Conservation (phyloP, 1,284 basidiomycete species). For the Trichosporon ovoides region DNA sequence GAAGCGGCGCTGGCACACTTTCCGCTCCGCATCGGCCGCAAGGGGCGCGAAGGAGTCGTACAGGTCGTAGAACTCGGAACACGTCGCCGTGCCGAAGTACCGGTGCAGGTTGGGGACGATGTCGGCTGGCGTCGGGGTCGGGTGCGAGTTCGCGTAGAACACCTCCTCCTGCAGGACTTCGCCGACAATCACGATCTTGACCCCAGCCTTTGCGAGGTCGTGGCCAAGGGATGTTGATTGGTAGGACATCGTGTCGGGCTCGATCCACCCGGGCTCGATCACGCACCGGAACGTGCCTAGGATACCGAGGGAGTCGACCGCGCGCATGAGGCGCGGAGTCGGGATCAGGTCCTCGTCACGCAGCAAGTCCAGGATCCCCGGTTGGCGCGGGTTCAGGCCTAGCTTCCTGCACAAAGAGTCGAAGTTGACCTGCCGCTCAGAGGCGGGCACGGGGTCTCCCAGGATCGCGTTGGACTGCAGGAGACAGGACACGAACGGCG, state of each 20-base stretch:
- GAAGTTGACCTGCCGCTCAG: slow-evolving; percentile 60
- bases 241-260: slow-evolving; percentile 58
- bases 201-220: slow-evolving; percentile 57
- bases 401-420: slow-evolving; percentile 57
- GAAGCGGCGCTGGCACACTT: slow-evolving; percentile 53
- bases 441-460: slow-evolving; percentile 49
- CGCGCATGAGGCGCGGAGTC: slow-evolving; percentile 53
- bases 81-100: slow-evolving; percentile 52
- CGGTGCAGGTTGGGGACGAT: slow-evolving; percentile 58
- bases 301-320: slow-evolving; percentile 53
- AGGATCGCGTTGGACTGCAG: slow-evolving; percentile 69
- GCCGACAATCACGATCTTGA: slow-evolving; percentile 60
- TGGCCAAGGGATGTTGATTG: slow-evolving; percentile 59
- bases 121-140: slow-evolving; percentile 52
- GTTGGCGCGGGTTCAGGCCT: slow-evolving; percentile 54
- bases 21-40: slow-evolving; percentile 39
- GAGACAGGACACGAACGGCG: slow-evolving; percentile 62
- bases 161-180: slow-evolving; percentile 62
- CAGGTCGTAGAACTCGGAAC: background rate
- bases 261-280: slow-evolving; percentile 56
- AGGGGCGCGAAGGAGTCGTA: slow-evolving; percentile 47
- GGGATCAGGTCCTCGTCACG: slow-evolving; percentile 54
- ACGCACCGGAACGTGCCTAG: slow-evolving; percentile 65
- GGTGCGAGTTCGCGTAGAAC: slow-evolving; percentile 64
- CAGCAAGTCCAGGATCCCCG: slow-evolving; percentile 54